phyloP scores from a whole-genome alignment of 805 yeast species.

The Lachancea dasiensis region DNA sequence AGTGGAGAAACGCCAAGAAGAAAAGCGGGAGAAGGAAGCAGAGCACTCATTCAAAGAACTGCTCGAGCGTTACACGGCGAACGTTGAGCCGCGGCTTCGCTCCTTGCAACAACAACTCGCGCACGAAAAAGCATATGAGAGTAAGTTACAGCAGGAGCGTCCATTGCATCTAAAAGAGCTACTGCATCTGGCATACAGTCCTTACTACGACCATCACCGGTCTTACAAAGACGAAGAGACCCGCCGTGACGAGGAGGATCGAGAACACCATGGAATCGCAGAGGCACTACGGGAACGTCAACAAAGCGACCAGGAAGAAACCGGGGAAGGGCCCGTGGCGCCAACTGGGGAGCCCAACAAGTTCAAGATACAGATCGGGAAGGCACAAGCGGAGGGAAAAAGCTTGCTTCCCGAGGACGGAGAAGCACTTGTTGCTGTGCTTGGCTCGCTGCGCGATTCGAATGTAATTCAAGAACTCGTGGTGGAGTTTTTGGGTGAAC shows the following conservation, averaged over 20 bases:
- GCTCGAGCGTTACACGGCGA: conserved; percentile 12
- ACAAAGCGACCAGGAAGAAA: no score
- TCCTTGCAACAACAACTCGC: conserved; percentile 13
- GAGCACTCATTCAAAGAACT: conserved; percentile 12
- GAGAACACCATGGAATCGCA: not conserved
- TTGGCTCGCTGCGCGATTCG: conserved; percentile 17
- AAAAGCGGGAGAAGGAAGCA: conserved; percentile 13
- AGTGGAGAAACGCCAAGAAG: conserved; percentile 15
- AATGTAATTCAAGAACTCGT: conserved; percentile 26
- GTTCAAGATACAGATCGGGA: conserved; percentile 25
- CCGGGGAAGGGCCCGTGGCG: not conserved
- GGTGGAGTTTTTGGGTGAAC: conserved; percentile 30
- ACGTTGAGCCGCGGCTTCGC: conserved; percentile 19
- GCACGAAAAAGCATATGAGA: conserved; percentile 17
- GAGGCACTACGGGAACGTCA: not conserved
- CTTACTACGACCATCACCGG: conserved; percentile 26
- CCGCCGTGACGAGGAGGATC: conserved; percentile 9
- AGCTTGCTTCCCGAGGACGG: conserved; percentile 2
- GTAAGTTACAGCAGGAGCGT: conserved; percentile 12
- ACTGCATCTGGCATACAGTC: conserved; percentile 19
- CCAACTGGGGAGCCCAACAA: conserved; percentile 10
- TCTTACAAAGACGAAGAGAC: conserved; percentile 22
- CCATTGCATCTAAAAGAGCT: conserved; percentile 22
- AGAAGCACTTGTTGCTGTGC: conserved; percentile 14
- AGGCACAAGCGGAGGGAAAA: conserved; percentile 9